Conservation (phyloP, 225 moss, liverwort and hornwort genomes). For the Bryoerythrophyllum caledonicum region DNA sequence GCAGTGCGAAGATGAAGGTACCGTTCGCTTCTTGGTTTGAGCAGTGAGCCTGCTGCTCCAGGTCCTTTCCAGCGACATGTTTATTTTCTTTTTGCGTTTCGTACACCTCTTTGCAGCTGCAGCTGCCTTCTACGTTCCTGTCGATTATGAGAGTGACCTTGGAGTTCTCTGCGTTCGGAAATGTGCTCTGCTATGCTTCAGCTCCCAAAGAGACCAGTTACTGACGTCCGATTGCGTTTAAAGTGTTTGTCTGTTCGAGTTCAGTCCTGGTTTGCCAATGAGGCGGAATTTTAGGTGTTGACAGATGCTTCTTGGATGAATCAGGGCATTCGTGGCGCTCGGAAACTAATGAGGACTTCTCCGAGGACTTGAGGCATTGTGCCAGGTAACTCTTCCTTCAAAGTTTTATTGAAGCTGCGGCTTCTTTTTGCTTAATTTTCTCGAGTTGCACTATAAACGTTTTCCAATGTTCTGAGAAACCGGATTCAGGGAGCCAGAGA, state of each 20-base stretch:
- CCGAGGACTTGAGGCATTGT: conserved; percentile 41
- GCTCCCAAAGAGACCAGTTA: not conserved
- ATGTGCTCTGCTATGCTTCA: not conserved
- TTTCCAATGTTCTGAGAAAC: conserved; percentile 5
- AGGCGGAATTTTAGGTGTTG: not conserved
- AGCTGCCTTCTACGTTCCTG: not conserved
- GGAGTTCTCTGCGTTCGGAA: not conserved
- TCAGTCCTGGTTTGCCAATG: conserved; percentile 9
- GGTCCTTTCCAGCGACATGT: not conserved
- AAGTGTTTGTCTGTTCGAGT: conserved; percentile 6
- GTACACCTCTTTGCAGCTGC: not conserved
- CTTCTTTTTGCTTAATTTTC: not conserved
- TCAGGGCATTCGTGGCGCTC: conserved; percentile 49
- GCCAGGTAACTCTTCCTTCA: conserved; percentile 32
- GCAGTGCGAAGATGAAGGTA: conserved; percentile 7
- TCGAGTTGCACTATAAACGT: conserved; percentile 1
- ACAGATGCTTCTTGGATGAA: conserved; percentile 28
- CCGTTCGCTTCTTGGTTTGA: conserved; percentile 18
- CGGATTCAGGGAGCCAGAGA: not conserved
- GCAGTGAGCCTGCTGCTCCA: not conserved
- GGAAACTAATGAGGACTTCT: conserved; percentile 36
- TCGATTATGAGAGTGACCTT: not conserved
- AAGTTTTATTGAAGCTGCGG: conserved; percentile 2
- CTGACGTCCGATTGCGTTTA: not conserved
- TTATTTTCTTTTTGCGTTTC: not conserved